Percentiles rank a stretch among this genome's conserved stretches.
phyloP scores from a whole-genome alignment of 2,329 filamentous ascomycete species.

The Xylariomycetidae sp. region DNA sequence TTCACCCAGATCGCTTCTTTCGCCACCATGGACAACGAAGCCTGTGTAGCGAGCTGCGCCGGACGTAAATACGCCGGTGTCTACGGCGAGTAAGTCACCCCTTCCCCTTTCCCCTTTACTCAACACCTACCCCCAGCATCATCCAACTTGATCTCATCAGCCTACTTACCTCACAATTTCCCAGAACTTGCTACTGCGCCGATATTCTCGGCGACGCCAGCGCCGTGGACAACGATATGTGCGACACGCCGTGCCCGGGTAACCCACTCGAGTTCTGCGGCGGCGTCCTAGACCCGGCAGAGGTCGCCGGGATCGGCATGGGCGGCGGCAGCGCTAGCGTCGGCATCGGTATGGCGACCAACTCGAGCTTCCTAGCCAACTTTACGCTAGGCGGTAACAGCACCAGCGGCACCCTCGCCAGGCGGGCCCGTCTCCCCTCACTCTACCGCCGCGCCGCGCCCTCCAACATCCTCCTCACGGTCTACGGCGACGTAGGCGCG shows the following conservation, averaged over 20 bases:
- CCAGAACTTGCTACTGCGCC: conserved; percentile 42
- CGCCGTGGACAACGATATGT: conserved; percentile 29
- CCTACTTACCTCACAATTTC: too few species aligned
- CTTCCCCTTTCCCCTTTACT: neutral
- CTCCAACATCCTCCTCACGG: conserved; percentile 32
- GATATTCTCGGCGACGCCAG: conserved; percentile 34
- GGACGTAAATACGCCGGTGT: conserved; percentile 35
- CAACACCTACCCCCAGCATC: too few species aligned
- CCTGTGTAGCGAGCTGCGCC: conserved; percentile 34
- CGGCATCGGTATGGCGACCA: conserved; percentile 4
- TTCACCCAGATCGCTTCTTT: conserved; percentile 28
- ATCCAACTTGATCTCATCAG: too few species aligned
- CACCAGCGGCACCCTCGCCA: conserved; percentile 4
- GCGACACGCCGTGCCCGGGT: conserved; percentile 38
- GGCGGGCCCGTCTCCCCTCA: conserved; percentile 12
- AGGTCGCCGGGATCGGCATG: neutral
- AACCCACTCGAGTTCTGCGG: conserved; percentile 37
- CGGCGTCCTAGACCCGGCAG: conserved; percentile 23
- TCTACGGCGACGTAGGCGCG: conserved; percentile 35
- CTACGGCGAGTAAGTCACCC: conserved; percentile 24
- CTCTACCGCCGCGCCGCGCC: conserved; percentile 26
- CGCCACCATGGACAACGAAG: conserved; percentile 34
- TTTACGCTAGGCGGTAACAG: conserved; percentile 1
- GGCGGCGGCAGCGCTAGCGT: neutral
- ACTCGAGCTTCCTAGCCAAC: conserved; percentile 1